Evolutionary conservation across 1,284 basidiomycete species (phyloP).

Genomic region (Rhizoctonia solani): DNA sequence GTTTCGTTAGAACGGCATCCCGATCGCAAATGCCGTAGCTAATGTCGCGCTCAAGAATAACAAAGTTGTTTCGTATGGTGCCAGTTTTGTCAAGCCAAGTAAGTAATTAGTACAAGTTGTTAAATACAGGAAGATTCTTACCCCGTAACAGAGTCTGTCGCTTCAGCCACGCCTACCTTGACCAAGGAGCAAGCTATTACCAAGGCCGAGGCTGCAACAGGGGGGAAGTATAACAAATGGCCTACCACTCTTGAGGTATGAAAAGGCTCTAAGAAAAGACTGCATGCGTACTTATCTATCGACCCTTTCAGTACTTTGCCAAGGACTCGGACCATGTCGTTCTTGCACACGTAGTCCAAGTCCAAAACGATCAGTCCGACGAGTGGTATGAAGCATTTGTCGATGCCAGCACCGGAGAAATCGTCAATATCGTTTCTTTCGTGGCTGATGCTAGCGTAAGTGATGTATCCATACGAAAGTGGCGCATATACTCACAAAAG

Average conservation of each 20-base stretch:
- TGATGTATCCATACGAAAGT: neutral
- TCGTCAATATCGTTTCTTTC: constrained; percentile 35
- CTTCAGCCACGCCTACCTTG: constrained; percentile 24
- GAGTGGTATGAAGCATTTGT: neutral
- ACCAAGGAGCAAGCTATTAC: constrained; percentile 10
- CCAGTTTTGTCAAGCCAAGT: constrained; percentile 56
- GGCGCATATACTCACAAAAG: too few relatives aligned
- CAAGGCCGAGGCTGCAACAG: constrained; percentile 19
- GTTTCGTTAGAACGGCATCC: constrained; percentile 50
- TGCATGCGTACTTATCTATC: neutral
- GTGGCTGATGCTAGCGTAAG: constrained; percentile 33
- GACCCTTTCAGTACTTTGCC: constrained; percentile 2
- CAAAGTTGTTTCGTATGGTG: constrained; percentile 55
- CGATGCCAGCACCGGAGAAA: constrained; percentile 9
- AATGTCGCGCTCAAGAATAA: constrained; percentile 50
- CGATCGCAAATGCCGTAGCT: constrained; percentile 55
- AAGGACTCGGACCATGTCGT: constrained; percentile 20
- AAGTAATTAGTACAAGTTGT: constrained; percentile 22
- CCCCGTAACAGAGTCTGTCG: constrained; percentile 29
- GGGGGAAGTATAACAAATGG: constrained; percentile 16
- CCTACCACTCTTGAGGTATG: neutral
- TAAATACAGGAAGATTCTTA: neutral
- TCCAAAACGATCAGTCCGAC: constrained; percentile 2
- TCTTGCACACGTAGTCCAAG: constrained; percentile 34
- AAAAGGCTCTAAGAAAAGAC: neutral